Conservation (phyloP, 129 eudicot species). For the Erigeron canadensis region DNA sequence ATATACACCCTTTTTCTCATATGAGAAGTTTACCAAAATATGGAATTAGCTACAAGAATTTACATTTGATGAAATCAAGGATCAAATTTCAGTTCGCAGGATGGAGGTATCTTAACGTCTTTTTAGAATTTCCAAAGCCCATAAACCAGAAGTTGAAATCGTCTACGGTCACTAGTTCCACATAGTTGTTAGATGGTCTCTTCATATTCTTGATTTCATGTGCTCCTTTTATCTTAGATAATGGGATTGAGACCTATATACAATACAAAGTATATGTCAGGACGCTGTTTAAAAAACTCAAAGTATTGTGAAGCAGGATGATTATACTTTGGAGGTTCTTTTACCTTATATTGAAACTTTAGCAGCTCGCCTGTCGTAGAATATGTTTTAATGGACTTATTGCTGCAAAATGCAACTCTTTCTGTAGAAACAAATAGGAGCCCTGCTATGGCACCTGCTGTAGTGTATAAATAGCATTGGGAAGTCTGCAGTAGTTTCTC, state of each 20-base stretch:
- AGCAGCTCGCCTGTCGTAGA: conserved; percentile 32
- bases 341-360: conserved; percentile 36
- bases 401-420: conserved; percentile 45
- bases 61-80: conserved; percentile 2
- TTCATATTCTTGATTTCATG: conserved; percentile 22
- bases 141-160: conserved; percentile 42
- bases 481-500: conserved; percentile 40
- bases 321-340: background rate
- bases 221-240: conserved; percentile 24
- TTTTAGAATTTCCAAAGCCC: conserved; percentile 26
- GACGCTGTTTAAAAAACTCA: background rate
- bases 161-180: conserved; percentile 31
- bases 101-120: conserved; percentile 18
- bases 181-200: conserved; percentile 30
- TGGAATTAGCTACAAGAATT: background rate
- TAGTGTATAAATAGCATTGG: conserved; percentile 37
- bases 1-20: conserved; percentile 11
- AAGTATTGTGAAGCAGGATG: background rate
- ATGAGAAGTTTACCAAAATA: background rate
- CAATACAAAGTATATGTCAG: background rate
- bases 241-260: conserved; percentile 32
- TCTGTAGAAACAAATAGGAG: conserved; percentile 36
- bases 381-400: conserved; percentile 33
- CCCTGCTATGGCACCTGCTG: conserved; percentile 44
- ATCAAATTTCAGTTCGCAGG: conserved; percentile 6